A percentile compares a stretch with the other conserved stretches of the same genome.
These are phyloP conservation scores for Mucor lusitanicus DNA, from an alignment of 371 early-diverging fungal genomes.

Conservation along the genomic window DNA sequence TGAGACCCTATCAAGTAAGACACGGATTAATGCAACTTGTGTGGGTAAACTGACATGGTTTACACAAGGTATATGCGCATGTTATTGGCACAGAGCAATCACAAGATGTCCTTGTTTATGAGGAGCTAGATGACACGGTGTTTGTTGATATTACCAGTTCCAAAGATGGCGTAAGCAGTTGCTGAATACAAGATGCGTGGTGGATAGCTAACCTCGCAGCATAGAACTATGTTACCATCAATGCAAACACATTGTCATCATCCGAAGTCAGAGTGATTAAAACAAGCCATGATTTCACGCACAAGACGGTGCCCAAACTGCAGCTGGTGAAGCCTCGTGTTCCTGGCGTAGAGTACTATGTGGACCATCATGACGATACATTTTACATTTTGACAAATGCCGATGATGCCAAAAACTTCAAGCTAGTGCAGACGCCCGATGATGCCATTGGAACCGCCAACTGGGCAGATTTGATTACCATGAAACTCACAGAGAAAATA, in stretches of 20 bases:
- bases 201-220: not conserved
- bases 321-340: constrained; percentile 60
- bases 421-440: constrained; percentile 58
- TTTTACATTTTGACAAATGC: constrained; percentile 79
- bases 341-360: constrained; percentile 72
- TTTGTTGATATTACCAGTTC: constrained; percentile 83
- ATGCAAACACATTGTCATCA: constrained; percentile 72
- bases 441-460: constrained; percentile 30
- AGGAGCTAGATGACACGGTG: constrained; percentile 65
- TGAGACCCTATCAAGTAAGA: constrained; percentile 68
- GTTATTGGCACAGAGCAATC: constrained; percentile 55
- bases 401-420: constrained; percentile 61
- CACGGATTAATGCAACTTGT: not conserved
- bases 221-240: constrained; percentile 71
- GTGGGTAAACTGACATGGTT: not conserved
- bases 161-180: constrained; percentile 64
- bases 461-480: constrained; percentile 68
- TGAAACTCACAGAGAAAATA: constrained; percentile 67
- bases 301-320: constrained; percentile 30
- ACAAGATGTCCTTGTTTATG: constrained; percentile 66
- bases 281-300: constrained; percentile 48
- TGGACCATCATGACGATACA: constrained; percentile 75
- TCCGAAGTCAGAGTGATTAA: constrained; percentile 72
- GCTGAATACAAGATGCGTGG: not conserved
- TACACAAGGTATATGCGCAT: constrained; percentile 56